These are phyloP conservation scores for Leishmania guyanensis DNA, from an alignment of 208 protist genomes.

Conservation along the genomic window DNA sequence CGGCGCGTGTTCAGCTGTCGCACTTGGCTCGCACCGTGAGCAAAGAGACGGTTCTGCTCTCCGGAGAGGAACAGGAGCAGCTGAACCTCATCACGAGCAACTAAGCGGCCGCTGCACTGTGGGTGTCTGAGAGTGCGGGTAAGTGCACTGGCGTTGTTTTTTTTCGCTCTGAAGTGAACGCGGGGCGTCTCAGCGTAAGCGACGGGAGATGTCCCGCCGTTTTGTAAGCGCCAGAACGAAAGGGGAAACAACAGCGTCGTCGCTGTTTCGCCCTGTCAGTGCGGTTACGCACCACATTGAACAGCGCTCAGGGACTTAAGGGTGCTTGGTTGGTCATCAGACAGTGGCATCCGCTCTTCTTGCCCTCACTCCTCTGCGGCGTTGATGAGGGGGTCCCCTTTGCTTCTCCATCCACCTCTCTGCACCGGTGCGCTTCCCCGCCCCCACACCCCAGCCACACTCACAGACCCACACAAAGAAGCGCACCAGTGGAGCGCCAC, in stretches of 20 bases:
- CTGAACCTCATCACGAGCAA: constrained; percentile 54
- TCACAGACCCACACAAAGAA: too few relatives aligned
- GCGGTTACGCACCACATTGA: background rate
- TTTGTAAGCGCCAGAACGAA: background rate
- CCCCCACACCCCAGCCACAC: too few relatives aligned
- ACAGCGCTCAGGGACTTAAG: background rate
- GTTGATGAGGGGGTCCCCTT: background rate
- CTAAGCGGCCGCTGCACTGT: background rate
- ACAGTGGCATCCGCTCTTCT: background rate
- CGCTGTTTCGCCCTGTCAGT: background rate
- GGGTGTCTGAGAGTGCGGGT: background rate
- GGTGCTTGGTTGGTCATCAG: background rate
- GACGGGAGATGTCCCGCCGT: too few relatives aligned
- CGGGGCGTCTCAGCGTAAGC: too few relatives aligned
- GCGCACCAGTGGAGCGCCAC: too few relatives aligned
- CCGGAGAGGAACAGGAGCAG: constrained; percentile 66
- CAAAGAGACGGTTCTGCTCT: constrained; percentile 65
- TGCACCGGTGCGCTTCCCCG: too few relatives aligned
- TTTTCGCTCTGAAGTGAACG: background rate
- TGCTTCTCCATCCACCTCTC: background rate
- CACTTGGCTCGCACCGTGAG: constrained; percentile 66
- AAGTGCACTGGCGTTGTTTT: background rate
- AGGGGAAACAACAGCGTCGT: background rate
- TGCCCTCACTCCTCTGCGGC: background rate
- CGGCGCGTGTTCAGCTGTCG: constrained; percentile 59